Conservation (phyloP, 2,329 filamentous ascomycete species). For the Trichoderma sp. region DNA sequence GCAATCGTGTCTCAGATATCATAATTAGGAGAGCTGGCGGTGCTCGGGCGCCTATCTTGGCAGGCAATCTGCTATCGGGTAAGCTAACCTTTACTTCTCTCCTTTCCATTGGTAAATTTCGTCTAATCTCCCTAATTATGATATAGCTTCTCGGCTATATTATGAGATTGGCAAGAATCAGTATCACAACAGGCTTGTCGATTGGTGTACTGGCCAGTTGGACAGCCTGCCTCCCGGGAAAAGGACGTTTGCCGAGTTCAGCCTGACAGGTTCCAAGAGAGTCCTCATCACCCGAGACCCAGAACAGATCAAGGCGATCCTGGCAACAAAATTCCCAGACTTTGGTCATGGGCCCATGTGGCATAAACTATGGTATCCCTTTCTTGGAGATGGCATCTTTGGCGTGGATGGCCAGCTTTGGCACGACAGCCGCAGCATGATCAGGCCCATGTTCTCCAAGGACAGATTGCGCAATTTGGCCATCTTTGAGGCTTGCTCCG, state of each 20-base stretch:
- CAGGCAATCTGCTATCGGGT: slow-evolving; percentile 41
- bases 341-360: slow-evolving; percentile 52
- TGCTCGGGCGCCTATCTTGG: slow-evolving; percentile 37
- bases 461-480: slow-evolving; percentile 51
- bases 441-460: slow-evolving; percentile 56
- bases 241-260: slow-evolving; percentile 29
- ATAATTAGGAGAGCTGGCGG: slow-evolving; percentile 38
- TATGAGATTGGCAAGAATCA: slow-evolving; percentile 29
- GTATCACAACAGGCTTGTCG: slow-evolving; percentile 27
- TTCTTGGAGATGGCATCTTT: slow-evolving; percentile 60
- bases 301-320: slow-evolving; percentile 58
- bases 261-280: slow-evolving; percentile 29
- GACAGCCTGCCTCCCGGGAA: slow-evolving; percentile 20
- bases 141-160: slow-evolving; percentile 28
- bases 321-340: slow-evolving; percentile 59
- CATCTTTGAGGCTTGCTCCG: slow-evolving; percentile 62
- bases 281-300: slow-evolving; percentile 54
- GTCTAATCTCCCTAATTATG: slow-evolving; percentile 7
- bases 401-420: slow-evolving; percentile 54
- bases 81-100: neutral
- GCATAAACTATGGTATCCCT: slow-evolving; percentile 45
- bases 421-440: slow-evolving; percentile 55
- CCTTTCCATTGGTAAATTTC: neutral
- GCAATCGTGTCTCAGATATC: slow-evolving; percentile 31
- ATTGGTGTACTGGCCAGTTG: slow-evolving; percentile 27